Base-by-base conservation (phyloP, 768 basidiomycete species). In the Porphyrellus cyaneotinctus region DNA sequence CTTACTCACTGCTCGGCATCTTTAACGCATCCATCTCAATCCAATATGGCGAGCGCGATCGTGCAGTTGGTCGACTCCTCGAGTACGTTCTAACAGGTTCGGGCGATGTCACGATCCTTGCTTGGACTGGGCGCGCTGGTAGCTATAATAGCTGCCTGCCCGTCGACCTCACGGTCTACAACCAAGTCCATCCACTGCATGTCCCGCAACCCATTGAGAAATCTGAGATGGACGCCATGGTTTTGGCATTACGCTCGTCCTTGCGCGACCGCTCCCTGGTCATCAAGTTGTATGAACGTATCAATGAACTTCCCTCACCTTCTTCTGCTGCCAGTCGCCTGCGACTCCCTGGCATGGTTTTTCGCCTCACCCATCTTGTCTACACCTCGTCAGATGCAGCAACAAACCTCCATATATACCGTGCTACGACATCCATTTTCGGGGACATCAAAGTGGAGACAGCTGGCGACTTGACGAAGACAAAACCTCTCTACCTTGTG, bases 111-210 rank as follows among this genome's bases (percentile, higher is more conserved):
- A 41, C 22, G 2, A 24, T 41, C 22, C 39, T 41, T 11, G 39
- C 39, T 23, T 24, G 54, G 49, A 51, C 44, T 2, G 54, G 54
- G n/a, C 7, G 4, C 7, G 12, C 39, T 1, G 45, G 54, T 18
- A 15, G 11, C 24, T 32, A 52, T 11, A 47, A 52, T 20, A 53
- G 51, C 46, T 53, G 42, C 22, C 30, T 52, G 4, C 51, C 54
- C 6, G 17, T 10, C 1, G 37, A 50, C 24, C 45, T 57, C 13
- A 28, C 39, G 2, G 53, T 57, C 22, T 57, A 47, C 36, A n/a
- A 51, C 20, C 17, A 18, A 22, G 28, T 57, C 7, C 15, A 26
- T 0, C 48, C 52, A 8, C 52, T 33, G 2, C 56, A 54, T 18
- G 20, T 57, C 6, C 56, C 47, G 3, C 15, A 18, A 28, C 30